These are phyloP conservation scores for Sherardia arvensis DNA, from an alignment of 257 asterid species.

Conservation along the genomic window DNA sequence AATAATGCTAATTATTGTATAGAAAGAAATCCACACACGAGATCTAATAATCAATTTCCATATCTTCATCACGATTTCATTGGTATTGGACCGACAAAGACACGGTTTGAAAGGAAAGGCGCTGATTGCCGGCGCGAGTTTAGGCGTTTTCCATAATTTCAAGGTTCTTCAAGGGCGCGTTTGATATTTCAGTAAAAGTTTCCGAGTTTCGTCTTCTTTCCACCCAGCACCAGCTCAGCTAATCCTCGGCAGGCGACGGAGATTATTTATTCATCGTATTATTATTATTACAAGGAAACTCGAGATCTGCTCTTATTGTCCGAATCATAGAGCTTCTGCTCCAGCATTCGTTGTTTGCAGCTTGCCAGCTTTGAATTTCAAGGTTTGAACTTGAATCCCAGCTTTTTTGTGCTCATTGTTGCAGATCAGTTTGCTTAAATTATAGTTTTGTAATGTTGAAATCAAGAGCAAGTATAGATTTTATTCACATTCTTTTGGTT, in stretches of 20 bases:
- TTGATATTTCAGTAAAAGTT: not conserved
- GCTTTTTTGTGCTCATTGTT: not conserved
- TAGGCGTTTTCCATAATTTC: not conserved
- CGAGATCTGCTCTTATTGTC: not conserved
- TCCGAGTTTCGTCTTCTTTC: not conserved
- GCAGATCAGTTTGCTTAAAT: not conserved
- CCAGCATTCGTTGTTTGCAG: not conserved
- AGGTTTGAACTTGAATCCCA: not conserved
- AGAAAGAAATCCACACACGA: no score
- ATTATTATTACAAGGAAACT: not conserved
- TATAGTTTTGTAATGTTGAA: not conserved
- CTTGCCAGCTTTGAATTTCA: constrained; percentile 1
- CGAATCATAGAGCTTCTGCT: not conserved
- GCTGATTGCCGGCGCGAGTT: not conserved
- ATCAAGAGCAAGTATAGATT: not conserved
- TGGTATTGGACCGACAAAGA: not conserved
- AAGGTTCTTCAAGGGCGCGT: not conserved
- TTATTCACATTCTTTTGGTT: not conserved
- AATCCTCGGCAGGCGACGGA: not conserved
- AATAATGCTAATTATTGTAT: no score
- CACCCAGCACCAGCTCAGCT: not conserved
- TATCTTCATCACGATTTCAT: not conserved
- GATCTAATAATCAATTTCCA: no score
- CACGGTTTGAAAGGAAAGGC: not conserved
- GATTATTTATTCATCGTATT: not conserved